Evolutionary conservation across 306 rosid genomes (phyloP), one percentile per base, ranked within the genome.

Genomic region (Lathyrus oleraceus): DNA sequence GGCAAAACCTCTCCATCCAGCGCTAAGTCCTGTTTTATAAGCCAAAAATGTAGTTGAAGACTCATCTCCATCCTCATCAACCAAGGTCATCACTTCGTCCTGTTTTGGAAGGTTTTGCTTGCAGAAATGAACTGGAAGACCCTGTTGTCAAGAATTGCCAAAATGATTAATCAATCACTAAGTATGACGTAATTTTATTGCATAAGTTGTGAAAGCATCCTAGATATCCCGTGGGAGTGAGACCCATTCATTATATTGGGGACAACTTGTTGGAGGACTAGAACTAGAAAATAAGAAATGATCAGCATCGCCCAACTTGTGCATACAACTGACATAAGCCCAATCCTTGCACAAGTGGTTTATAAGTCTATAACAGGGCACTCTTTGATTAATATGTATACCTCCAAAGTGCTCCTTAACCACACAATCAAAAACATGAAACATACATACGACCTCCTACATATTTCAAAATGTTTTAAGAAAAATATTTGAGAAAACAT

Each of bases 1-100:
- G 2, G 98, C 58, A 62, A 93, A 90, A 25, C 88, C 98, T 69
- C 60, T 84, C 94, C 97, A 89, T 62, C 97, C 94, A 44, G 91
- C 97, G 23, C 94, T 89, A 3, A 89, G 87, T 61, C 96, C 96
- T 15, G 73, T 61, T 39, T 87, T 89, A 8, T 85, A 44, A 23
- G 77, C 40, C 81, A 89, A 84, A 78, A 84, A 91, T 54, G 87
- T 45, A 17, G 87, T 79, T 25, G 78, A 58, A 65, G 63, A 84
- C 72, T 87, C 90, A 32, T 82, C 67, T 10, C 83, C 89, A 17
- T 81, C 88, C 74, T 84, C 93, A 56, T 88, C 93, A 47, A 84
- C 70, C 81, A 87, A 78, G 53, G 88, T 69, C 65, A 85, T 60
- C 20, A 43, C 76, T 47, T 67, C 83, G 4, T 84, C 86, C 3